Conservation (phyloP, 768 basidiomycete species). For the Lentinula detonsa region DNA sequence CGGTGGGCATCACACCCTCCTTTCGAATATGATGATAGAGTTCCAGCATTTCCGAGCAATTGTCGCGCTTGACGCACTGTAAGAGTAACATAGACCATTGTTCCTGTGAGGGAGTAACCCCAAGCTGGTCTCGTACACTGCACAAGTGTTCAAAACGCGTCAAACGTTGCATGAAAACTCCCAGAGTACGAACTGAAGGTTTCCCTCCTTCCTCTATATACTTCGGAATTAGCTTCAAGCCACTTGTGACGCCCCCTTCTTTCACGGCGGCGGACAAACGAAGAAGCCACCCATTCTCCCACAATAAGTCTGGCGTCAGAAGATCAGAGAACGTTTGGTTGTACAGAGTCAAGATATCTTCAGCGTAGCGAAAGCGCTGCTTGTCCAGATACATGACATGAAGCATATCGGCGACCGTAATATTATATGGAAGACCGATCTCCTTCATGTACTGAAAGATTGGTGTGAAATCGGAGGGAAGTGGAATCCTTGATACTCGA, state of each 20-base stretch:
- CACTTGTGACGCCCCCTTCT: neutral
- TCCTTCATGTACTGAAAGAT: constrained; percentile 43
- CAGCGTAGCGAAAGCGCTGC: constrained; percentile 28
- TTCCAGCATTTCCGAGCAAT: constrained; percentile 29
- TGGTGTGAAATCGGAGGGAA: constrained; percentile 26
- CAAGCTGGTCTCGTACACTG: constrained; percentile 19
- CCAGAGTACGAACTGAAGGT: constrained; percentile 10
- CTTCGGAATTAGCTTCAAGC: constrained; percentile 21
- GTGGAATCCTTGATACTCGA: constrained; percentile 20
- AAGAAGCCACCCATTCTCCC: constrained; percentile 6
- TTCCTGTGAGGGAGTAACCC: constrained; percentile 28
- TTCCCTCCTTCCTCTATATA: constrained; percentile 26
- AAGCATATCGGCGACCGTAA: constrained; percentile 32
- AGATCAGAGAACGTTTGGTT: constrained; percentile 17
- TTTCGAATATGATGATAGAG: constrained; percentile 43
- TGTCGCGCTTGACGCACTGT: constrained; percentile 23
- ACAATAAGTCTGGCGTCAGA: constrained; percentile 11
- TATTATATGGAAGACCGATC: constrained; percentile 37
- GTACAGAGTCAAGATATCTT: constrained; percentile 34
- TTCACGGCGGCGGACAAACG: constrained; percentile 1
- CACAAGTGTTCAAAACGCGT: neutral
- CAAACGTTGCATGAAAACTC: constrained; percentile 1
- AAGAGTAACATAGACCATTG: constrained; percentile 54
- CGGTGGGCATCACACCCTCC: constrained; percentile 40
- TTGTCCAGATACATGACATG: constrained; percentile 36